These are phyloP conservation scores for Haplosporangium sp. DNA, from an alignment of 371 early-diverging fungal species.

Conservation along the genomic window DNA sequence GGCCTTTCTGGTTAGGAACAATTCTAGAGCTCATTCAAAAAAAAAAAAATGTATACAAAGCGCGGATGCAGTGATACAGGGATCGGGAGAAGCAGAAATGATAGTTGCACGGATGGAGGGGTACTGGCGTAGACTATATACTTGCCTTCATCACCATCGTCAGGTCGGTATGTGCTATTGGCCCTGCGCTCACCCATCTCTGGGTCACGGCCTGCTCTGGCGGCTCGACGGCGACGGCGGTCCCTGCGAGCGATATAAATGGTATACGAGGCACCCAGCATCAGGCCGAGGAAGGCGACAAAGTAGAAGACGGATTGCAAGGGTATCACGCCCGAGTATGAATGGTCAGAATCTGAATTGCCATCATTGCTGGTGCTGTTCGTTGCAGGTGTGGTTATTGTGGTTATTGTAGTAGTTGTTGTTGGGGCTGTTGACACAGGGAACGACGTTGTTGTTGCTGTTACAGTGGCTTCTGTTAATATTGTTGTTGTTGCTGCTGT, in stretches of 20 bases:
- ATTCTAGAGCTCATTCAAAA: neutral
- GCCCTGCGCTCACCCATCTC: constrained; percentile 27
- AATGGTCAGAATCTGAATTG: neutral
- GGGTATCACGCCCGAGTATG: neutral
- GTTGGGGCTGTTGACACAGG: neutral
- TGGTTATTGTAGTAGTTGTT: neutral
- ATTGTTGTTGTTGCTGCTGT: neutral
- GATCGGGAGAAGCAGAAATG: neutral
- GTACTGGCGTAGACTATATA: neutral
- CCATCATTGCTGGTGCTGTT: neutral
- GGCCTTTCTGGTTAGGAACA: too few species aligned
- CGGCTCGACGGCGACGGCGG: constrained; percentile 17
- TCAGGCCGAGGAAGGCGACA: constrained; percentile 18
- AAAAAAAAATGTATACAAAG: constrained; percentile 1
- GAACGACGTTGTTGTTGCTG: neutral
- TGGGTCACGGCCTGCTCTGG: constrained; percentile 7
- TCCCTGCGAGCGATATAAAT: constrained; percentile 26
- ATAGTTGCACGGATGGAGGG: constrained; percentile 2
- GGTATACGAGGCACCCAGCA: constrained; percentile 33
- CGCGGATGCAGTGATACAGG: neutral
- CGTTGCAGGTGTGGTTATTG: neutral
- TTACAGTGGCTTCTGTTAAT: neutral
- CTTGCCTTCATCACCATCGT: constrained; percentile 35
- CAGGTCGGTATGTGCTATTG: constrained; percentile 29
- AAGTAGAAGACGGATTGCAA: constrained; percentile 23